A percentile compares a stretch with the other conserved stretches of the same genome.
phyloP scores from a whole-genome alignment of 495 filamentous ascomycete genomes.

The Lasiosphaeris hirsuta region DNA sequence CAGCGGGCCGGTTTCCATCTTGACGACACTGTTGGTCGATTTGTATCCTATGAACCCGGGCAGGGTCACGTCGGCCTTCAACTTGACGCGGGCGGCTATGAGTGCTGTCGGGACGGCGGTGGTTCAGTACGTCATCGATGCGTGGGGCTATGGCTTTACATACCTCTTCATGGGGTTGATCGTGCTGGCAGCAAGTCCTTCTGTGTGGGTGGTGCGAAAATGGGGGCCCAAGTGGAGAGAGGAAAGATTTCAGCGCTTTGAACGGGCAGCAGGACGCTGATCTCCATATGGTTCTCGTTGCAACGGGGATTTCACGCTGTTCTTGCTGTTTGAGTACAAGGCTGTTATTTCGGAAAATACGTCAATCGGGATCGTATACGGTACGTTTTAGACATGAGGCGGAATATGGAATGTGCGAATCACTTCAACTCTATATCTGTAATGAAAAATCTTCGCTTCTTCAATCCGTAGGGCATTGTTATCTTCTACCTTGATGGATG shows the following conservation, averaged over 20 bases:
- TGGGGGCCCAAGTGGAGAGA: conserved; percentile 17
- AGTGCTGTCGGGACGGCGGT: conserved; percentile 11
- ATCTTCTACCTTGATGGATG: too few species aligned
- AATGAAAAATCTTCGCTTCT: too few species aligned
- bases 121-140: conserved; percentile 15
- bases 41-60: conserved; percentile 16
- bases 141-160: conserved; percentile 13
- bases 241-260: conserved; percentile 12
- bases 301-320: too few species aligned
- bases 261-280: not conserved
- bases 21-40: conserved; percentile 14
- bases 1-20: conserved; percentile 8
- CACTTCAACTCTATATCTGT: too few species aligned
- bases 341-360: too few species aligned
- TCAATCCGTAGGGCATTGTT: too few species aligned
- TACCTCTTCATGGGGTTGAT: conserved; percentile 16
- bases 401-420: too few species aligned
- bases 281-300: too few species aligned
- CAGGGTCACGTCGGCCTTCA: conserved; percentile 12
- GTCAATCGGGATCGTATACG: too few species aligned
- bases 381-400: too few species aligned
- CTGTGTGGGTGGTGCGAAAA: conserved; percentile 5
- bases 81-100: conserved; percentile 10
- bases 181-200: conserved; percentile 11
- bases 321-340: too few species aligned